phyloP scores from a whole-genome alignment of 257 asterid genomes.

The Sherardia arvensis region DNA sequence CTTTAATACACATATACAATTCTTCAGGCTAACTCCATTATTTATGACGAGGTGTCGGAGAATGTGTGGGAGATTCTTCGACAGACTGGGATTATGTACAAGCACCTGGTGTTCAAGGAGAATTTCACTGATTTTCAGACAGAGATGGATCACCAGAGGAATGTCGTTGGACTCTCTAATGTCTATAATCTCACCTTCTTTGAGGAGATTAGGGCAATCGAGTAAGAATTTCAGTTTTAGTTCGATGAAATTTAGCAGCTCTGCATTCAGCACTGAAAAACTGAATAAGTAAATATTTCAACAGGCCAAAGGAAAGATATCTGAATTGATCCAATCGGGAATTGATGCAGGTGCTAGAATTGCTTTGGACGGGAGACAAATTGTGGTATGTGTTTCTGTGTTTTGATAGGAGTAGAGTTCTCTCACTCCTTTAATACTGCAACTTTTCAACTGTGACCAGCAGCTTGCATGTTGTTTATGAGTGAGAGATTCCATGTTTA shows the following conservation, averaged over 20 bases:
- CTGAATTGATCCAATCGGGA: conserved; percentile 55
- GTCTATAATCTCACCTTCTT: conserved; percentile 79
- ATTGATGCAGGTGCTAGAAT: conserved; percentile 68
- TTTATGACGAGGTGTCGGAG: conserved; percentile 47
- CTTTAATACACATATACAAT: too few relatives aligned
- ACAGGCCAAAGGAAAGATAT: conserved; percentile 69
- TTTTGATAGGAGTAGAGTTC: background rate
- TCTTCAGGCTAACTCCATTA: too few relatives aligned
- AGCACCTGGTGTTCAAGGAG: conserved; percentile 79
- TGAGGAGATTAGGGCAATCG: conserved; percentile 58
- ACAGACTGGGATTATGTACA: conserved; percentile 70
- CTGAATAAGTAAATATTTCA: background rate
- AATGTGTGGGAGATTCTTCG: too few relatives aligned
- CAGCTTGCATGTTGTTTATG: background rate
- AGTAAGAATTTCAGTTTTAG: too few relatives aligned
- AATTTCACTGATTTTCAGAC: conserved; percentile 44
- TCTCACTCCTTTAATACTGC: background rate
- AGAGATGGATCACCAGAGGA: conserved; percentile 81
- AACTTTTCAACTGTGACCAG: background rate
- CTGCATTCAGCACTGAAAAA: too few relatives aligned
- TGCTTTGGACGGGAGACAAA: conserved; percentile 71
- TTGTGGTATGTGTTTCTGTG: conserved; percentile 32
- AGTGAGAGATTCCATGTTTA: too few relatives aligned
- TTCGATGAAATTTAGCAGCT: too few relatives aligned
- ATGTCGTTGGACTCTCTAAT: conserved; percentile 63